Base-by-base conservation (phyloP, 164 flowering plant species). In the Sextonia rubra region DNA sequence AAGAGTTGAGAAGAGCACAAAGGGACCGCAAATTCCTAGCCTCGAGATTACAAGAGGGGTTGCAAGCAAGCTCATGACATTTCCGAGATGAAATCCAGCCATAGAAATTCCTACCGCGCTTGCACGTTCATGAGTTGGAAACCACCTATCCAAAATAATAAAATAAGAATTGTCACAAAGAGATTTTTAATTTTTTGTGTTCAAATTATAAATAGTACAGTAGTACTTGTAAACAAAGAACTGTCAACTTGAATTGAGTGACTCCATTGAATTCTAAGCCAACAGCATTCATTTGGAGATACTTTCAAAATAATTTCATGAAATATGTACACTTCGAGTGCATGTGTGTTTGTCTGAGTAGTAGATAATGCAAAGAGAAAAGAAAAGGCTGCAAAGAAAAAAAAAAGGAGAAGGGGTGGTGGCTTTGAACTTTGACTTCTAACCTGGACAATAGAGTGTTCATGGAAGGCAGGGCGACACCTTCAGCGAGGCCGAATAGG, bases 1-100 rank as follows among this genome's bases (percentile, higher is more conserved):
- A 60, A 92, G 85, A 23, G 85, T 83, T 0, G 97, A 77, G 76
- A 92, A 94, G 65, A 94, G 80, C 47, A 83, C 69, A 75, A 94
- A 94, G 26, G 99, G 97, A 25, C 95, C 95, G 52, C 86, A 79
- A 47, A 91, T 78, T 47, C 97, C 97, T 15, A 81, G 23, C 0
- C 86, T 77, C 6, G 97, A 84, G 81, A 94, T 82, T 68, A 88
- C 64, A 23, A 90, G 23, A 4, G 99, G 99, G 14, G 99, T 85
- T 25, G 89, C 72, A 14, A 92, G 77, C 44, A 94, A 81, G 64
- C 99, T 90, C 18, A 81, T 74, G 6, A 94, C 92, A 78, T 92
- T 94, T 66, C 99, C 99, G 8, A 94, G 80, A 74, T 94, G 99
- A 81, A 94, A 94, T 20, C 99, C 99, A 30, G 85, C 97, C 99